Evolutionary conservation across 306 rosid species (phyloP).

Genomic region (Cucurbita ficifolia): DNA sequence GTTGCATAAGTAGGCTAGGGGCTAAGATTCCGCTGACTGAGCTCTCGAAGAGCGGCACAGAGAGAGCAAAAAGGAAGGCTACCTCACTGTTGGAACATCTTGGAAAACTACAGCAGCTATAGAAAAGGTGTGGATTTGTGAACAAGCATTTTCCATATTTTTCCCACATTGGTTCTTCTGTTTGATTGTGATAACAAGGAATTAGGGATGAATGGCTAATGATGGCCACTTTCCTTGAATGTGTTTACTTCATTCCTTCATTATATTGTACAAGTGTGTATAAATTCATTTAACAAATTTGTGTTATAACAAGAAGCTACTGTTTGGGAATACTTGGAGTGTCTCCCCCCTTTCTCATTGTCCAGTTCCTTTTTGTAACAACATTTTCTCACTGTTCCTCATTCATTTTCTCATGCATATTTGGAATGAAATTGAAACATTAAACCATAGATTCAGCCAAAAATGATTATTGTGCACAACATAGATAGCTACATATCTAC

Average conservation of each 20-base stretch:
- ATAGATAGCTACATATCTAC: not conserved
- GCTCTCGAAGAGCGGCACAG: constrained; percentile 65
- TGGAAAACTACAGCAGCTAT: constrained; percentile 44
- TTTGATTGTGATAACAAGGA: not conserved
- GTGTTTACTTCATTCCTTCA: constrained; percentile 31
- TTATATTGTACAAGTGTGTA: constrained; percentile 28
- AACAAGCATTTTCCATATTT: not conserved
- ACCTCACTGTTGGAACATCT: constrained; percentile 82
- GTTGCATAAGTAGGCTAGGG: constrained; percentile 75
- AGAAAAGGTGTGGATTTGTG: constrained; percentile 10
- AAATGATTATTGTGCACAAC: not conserved
- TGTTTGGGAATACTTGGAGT: not conserved
- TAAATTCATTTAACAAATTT: constrained; percentile 14
- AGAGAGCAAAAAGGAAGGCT: constrained; percentile 86
- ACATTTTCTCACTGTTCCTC: not conserved
- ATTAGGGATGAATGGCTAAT: constrained; percentile 27
- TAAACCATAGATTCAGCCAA: not conserved
- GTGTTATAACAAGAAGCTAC: not conserved
- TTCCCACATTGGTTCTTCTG: not conserved
- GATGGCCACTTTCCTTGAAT: constrained; percentile 34
- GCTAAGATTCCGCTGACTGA: constrained; percentile 75
- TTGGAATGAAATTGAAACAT: not conserved
- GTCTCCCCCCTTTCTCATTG: not conserved
- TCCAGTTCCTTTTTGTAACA: not conserved
- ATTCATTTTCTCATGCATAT: not conserved